These are phyloP conservation scores for Lomentospora prolificans DNA, from an alignment of 2,329 filamentous ascomycete genomes.

Conservation along the genomic window DNA sequence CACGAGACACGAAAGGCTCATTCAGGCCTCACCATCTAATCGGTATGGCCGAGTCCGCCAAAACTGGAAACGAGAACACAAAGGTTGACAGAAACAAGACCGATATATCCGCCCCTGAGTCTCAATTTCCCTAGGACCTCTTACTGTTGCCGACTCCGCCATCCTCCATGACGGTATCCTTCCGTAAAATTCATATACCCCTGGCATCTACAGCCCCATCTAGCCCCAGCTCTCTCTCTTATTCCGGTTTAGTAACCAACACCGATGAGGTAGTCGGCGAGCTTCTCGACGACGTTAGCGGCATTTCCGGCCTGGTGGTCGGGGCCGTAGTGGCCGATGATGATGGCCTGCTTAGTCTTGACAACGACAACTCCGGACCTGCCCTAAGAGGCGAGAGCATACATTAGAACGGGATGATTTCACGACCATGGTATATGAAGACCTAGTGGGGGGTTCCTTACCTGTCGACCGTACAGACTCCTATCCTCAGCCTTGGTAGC, in stretches of 20 bases:
- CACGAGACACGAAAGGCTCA: background rate
- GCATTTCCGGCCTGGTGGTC: constrained; percentile 62
- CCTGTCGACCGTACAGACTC: constrained; percentile 79
- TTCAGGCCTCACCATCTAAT: background rate
- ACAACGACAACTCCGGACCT: constrained; percentile 25
- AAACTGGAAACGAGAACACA: background rate
- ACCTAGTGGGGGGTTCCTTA: constrained; percentile 27
- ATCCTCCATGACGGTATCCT: background rate
- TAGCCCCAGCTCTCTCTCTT: background rate
- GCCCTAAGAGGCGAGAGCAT: background rate
- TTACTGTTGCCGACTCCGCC: background rate
- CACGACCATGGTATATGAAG: background rate
- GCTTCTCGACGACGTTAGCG: constrained; percentile 66
- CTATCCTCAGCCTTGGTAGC: constrained; percentile 65
- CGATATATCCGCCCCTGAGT: background rate
- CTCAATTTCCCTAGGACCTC: background rate
- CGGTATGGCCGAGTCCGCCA: background rate
- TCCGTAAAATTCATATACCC: background rate
- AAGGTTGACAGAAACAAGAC: background rate
- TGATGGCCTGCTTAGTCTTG: constrained; percentile 81
- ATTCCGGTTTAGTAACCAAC: constrained; percentile 55
- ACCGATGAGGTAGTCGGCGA: constrained; percentile 79
- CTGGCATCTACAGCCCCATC: background rate
- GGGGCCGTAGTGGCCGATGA: constrained; percentile 81
- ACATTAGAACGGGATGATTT: background rate